phyloP scores from a whole-genome alignment of 1,284 basidiomycete genomes.

The Puccinia polysora region DNA sequence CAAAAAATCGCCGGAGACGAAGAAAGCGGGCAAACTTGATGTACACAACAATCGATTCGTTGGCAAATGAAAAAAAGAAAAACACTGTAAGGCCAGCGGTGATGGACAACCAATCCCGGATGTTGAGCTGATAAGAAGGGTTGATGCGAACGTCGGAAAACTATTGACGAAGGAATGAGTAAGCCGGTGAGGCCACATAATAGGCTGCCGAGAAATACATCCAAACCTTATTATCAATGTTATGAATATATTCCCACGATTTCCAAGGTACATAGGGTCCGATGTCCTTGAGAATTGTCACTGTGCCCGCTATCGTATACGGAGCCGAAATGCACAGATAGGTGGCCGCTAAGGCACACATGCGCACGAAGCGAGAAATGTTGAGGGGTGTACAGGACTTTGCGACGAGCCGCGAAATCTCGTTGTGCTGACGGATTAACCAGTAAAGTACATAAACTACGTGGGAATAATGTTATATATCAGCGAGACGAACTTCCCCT shows the following conservation, averaged over 20 bases:
- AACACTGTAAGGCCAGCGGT: constrained; percentile 25
- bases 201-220: not conserved
- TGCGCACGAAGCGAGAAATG: constrained; percentile 26
- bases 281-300: constrained; percentile 7
- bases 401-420: constrained; percentile 15
- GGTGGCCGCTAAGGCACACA: constrained; percentile 26
- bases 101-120: constrained; percentile 18
- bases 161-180: not conserved
- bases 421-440: constrained; percentile 30
- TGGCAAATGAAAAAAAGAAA: constrained; percentile 38
- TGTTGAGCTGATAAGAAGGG: constrained; percentile 15
- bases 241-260: constrained; percentile 30
- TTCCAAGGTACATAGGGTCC: constrained; percentile 33
- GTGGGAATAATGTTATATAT: not conserved
- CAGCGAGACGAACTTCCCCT: not conserved
- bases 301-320: constrained; percentile 11
- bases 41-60: constrained; percentile 30
- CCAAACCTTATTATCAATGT: constrained; percentile 23
- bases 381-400: constrained; percentile 23
- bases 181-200: not conserved
- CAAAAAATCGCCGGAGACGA: not conserved
- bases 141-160: constrained; percentile 13
- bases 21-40: not conserved
- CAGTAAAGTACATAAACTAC: constrained; percentile 39
- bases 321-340: constrained; percentile 36